phyloP scores from a whole-genome alignment of 768 basidiomycete species.

The Favolaschia claudopus region DNA sequence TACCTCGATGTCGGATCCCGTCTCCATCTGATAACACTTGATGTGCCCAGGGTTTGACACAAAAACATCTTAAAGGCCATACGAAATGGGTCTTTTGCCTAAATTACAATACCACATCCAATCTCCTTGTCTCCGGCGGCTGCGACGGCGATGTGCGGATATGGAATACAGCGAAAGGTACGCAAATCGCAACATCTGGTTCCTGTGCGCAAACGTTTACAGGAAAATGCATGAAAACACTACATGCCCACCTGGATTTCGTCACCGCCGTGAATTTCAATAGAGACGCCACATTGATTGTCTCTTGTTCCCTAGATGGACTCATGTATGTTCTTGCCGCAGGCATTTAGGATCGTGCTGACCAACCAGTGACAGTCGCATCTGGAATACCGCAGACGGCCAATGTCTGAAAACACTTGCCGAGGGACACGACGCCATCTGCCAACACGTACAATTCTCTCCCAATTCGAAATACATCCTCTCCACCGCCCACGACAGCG shows the following conservation, averaged over 20 bases:
- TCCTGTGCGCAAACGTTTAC: constrained; percentile 4
- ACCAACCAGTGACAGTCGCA: constrained; percentile 65
- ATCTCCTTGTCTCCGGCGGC: constrained; percentile 89
- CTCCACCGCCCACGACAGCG: constrained; percentile 91
- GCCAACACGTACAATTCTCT: constrained; percentile 92
- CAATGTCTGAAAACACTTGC: constrained; percentile 97
- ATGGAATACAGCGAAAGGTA: constrained; percentile 89
- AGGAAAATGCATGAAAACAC: constrained; percentile 86
- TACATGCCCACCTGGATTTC: constrained; percentile 94
- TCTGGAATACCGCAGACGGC: constrained; percentile 93
- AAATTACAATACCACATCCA: constrained; percentile 88
- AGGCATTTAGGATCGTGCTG: constrained; percentile 1
- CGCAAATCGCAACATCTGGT: constrained; percentile 23
- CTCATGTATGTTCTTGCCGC: constrained; percentile 72
- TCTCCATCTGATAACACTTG: constrained; percentile 7
- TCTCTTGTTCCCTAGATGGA: constrained; percentile 92
- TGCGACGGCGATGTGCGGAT: constrained; percentile 93
- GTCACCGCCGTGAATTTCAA: constrained; percentile 97
- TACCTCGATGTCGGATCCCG: constrained; percentile 12
- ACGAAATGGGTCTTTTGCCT: constrained; percentile 91
- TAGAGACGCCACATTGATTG: constrained; percentile 87
- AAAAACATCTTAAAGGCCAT: constrained; percentile 81
- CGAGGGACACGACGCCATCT: constrained; percentile 87
- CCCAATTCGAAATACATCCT: constrained; percentile 96
- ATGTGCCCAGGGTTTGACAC: constrained; percentile 64